Base-by-base conservation (phyloP, 2,329 filamentous ascomycete species). In the Parasarocladium wereldwijsianum region DNA sequence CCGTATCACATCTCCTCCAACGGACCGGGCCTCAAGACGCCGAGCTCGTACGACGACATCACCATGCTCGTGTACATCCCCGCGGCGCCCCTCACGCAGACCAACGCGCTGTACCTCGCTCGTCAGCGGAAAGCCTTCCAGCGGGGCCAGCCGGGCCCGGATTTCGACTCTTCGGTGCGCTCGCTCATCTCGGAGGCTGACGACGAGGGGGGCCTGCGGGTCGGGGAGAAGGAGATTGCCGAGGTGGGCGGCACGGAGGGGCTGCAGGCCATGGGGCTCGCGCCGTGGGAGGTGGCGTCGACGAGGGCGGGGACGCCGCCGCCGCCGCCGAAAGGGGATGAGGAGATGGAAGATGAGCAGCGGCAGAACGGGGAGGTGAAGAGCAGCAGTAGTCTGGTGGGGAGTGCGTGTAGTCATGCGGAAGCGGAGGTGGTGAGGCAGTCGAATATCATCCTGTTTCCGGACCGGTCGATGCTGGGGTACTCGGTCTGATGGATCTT, bases 81-180 rank as follows among this genome's bases (percentile, higher is more conserved):
- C 3, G 64, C 65, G 4, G 65, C 63, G 11, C 66, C 66, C 0
- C 52, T 70, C 19, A 70, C 66, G 4, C 66, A 70, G 46, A 69
- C 62, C 14, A 70, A 66, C 43, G 66, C 65, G 3, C 52, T 70
- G 6, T 70, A 69, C 42, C 57, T 70, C 3, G 65, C 65, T 0
- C 59, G 66, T 6, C 66, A 70, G 50, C 58, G 66, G 34, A 70
- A 69, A 45, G 64, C 66, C 3, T 70, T 70, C 39, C 51, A 62
- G 32, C 55, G 62, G 13, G 66, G 66, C 4, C 62, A 68, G 27
- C 62, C 64, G 2, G 60, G 58, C 0, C 66, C 65, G 0, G 66
- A 70, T 40, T 70, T 70, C 36, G 66, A 70, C 48, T 61, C 63
- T 2, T 62, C 59, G 1, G 64, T 64, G 1, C 57, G 57, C 8